phyloP scores from a whole-genome alignment of 306 rosid species.

The Prunus padus region DNA sequence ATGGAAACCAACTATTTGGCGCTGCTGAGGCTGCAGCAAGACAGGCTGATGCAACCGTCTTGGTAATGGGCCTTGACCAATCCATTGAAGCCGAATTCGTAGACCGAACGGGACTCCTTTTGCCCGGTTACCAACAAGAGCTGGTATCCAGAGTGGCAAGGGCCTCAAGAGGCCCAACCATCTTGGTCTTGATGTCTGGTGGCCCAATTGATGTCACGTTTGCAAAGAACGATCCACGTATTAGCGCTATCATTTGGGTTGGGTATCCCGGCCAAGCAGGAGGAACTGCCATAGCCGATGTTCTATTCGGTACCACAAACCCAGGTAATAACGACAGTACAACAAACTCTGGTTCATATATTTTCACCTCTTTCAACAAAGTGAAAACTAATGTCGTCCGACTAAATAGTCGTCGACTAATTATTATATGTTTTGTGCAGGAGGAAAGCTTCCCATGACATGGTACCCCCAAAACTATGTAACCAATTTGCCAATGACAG shows the following conservation, averaged over 20 bases:
- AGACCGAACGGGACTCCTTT: conserved; percentile 54
- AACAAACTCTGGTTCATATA: background rate
- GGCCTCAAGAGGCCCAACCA: conserved; percentile 71
- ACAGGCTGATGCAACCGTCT: conserved; percentile 55
- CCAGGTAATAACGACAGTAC: conserved; percentile 45
- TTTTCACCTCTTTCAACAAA: background rate
- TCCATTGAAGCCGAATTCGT: conserved; percentile 73
- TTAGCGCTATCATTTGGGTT: conserved; percentile 75
- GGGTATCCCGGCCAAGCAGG: conserved; percentile 97
- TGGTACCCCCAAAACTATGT: conserved; percentile 83
- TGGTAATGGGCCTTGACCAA: conserved; percentile 86
- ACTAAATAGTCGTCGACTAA: background rate
- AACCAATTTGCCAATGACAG: conserved; percentile 69
- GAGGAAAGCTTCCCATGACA: conserved; percentile 68
- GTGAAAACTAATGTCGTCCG: background rate
- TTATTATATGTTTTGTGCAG: conserved; percentile 8
- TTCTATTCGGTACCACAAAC: conserved; percentile 61
- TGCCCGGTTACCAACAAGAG: conserved; percentile 79
- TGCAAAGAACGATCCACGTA: conserved; percentile 56
- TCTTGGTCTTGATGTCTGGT: conserved; percentile 79
- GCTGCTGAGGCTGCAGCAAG: conserved; percentile 60
- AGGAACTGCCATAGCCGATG: conserved; percentile 85
- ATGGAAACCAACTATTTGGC: conserved; percentile 39
- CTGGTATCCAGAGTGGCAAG: conserved; percentile 55
- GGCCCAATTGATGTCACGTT: conserved; percentile 80